Percentiles rank a stretch among this genome's conserved stretches.
Evolutionary conservation across 2,329 filamentous ascomycete genomes (phyloP).

Genomic region (Raffaelea ambrosiae): DNA sequence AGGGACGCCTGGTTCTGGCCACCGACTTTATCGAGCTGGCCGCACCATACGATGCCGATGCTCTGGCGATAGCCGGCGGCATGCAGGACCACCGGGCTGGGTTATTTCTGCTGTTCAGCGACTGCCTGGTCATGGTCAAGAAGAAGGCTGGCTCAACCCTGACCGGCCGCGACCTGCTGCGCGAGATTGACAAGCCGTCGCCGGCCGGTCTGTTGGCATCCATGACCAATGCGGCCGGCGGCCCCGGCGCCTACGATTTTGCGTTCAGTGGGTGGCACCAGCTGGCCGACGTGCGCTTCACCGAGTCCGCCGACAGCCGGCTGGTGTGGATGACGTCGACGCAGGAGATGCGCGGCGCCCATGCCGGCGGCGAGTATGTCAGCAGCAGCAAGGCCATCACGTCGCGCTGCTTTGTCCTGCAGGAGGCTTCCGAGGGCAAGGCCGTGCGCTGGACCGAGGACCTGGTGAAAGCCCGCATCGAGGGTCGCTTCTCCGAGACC

Average conservation of each 20-base stretch:
- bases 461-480: conserved; percentile 74
- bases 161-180: conserved; percentile 68
- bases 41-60: conserved; percentile 52
- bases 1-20: conserved; percentile 71
- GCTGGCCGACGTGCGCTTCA: conserved; percentile 63
- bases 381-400: conserved; percentile 41
- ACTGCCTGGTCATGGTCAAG: conserved; percentile 68
- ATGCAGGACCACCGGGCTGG: conserved; percentile 44
- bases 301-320: conserved; percentile 57
- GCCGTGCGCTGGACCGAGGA: conserved; percentile 75
- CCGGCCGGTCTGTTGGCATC: conserved; percentile 53
- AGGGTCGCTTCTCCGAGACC: conserved; percentile 73
- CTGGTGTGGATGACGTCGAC: conserved; percentile 61
- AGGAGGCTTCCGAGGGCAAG: conserved; percentile 69
- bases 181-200: conserved; percentile 77
- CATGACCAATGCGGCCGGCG: conserved; percentile 55
- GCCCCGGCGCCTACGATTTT: conserved; percentile 59
- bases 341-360: conserved; percentile 49
- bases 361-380: conserved; percentile 37
- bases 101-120: conserved; percentile 77
- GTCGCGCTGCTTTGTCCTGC: conserved; percentile 61
- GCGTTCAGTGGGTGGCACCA: conserved; percentile 66
- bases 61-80: conserved; percentile 18
- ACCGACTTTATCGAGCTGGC: conserved; percentile 71
- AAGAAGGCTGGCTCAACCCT: conserved; percentile 56